phyloP scores from a whole-genome alignment of 257 asterid genomes.

The Solanum ossicruentum region DNA sequence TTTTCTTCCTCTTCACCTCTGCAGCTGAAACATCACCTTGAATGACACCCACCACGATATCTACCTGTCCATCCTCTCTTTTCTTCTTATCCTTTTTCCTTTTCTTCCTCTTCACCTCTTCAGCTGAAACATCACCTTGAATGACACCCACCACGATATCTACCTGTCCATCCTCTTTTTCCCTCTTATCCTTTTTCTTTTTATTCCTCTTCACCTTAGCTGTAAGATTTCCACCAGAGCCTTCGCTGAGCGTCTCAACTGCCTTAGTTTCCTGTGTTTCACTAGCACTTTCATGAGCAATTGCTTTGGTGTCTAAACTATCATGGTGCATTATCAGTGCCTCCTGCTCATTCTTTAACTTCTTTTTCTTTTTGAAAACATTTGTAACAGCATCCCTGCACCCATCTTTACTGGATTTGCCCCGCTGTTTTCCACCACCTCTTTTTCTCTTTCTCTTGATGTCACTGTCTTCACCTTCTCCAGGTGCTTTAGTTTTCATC shows the following conservation, averaged over 20 bases:
- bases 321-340: neutral
- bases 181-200: neutral
- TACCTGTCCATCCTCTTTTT: neutral
- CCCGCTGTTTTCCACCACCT: neutral
- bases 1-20: neutral
- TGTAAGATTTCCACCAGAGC: neutral
- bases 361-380: neutral
- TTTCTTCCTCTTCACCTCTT: neutral
- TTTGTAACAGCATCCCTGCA: neutral
- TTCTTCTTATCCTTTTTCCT: neutral
- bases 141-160: neutral
- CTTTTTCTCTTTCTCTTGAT: neutral
- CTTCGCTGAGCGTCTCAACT: neutral
- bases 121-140: neutral
- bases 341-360: neutral
- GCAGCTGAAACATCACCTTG: neutral
- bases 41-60: neutral
- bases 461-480: neutral
- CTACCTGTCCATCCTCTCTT: neutral
- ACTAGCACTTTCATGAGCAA: neutral
- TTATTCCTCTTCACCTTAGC: neutral
- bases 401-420: neutral
- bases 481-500: neutral
- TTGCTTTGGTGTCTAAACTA: neutral
- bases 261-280: neutral